These are phyloP conservation scores for Aphanomyces cochlioides DNA, from an alignment of 352 stramenopile genomes.

Conservation along the genomic window DNA sequence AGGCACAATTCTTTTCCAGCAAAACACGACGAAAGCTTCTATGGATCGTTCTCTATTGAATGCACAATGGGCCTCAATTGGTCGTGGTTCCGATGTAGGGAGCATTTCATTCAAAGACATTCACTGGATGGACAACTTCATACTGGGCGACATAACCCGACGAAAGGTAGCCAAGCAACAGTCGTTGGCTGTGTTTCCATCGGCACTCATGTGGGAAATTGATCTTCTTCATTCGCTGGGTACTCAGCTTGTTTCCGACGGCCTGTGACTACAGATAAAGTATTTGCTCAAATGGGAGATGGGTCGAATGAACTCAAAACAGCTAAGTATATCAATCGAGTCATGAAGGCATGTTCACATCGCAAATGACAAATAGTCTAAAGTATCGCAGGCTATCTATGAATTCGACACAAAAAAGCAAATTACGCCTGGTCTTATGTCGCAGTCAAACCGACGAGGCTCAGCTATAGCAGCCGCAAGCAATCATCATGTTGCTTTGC, in stretches of 20 bases:
- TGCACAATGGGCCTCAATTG: slow-evolving; percentile 15
- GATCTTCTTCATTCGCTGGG: background rate
- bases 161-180: background rate
- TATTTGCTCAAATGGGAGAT: background rate
- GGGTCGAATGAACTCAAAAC: background rate
- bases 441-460: background rate
- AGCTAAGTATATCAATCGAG: background rate
- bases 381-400: background rate
- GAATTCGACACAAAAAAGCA: background rate
- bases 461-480: background rate
- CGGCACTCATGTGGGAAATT: background rate
- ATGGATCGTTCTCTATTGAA: slow-evolving; percentile 8
- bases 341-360: background rate
- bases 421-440: background rate
- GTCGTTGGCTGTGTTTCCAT: background rate
- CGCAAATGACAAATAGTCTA: background rate
- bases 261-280: background rate
- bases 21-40: slow-evolving; percentile 4
- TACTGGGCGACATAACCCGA: background rate
- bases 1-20: background rate
- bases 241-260: background rate
- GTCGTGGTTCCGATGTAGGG: slow-evolving; percentile 17
- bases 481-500: background rate
- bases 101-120: slow-evolving; percentile 12
- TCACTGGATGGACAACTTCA: slow-evolving; percentile 12